A percentile compares a stretch with the other conserved stretches of the same genome.
Evolutionary conservation across 2,329 filamentous ascomycete species (phyloP).

Genomic region (Chrysoporthe puriensis): DNA sequence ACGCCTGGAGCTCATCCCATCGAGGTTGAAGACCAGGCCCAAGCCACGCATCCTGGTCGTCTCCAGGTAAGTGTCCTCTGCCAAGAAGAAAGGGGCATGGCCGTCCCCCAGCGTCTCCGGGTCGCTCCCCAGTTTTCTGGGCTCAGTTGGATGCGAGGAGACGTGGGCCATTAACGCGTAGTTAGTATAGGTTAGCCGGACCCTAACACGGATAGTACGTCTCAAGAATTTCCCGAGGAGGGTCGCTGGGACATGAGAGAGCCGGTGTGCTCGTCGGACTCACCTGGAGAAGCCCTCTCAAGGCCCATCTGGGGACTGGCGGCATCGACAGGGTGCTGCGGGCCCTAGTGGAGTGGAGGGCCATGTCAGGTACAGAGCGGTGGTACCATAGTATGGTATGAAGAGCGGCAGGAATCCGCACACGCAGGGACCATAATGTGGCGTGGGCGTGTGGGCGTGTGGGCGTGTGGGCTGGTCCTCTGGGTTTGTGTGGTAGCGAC

Average conservation of each 20-base stretch:
- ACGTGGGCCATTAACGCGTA: background rate
- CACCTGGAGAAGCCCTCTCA: background rate
- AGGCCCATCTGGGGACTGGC: background rate
- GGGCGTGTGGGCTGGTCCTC: background rate
- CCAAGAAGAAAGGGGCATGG: slow-evolving; percentile 12
- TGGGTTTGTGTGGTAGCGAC: background rate
- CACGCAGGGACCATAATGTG: slow-evolving; percentile 5
- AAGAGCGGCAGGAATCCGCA: background rate
- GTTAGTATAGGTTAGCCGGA: background rate
- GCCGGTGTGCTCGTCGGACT: background rate
- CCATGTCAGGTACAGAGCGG: background rate
- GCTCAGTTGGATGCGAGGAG: background rate
- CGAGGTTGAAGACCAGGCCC: background rate
- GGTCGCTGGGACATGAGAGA: background rate
- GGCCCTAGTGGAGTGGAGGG: background rate
- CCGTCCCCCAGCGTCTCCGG: background rate
- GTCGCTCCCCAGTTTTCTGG: background rate
- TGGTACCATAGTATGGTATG: slow-evolving; percentile 3
- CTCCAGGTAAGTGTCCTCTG: background rate
- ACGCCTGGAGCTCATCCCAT: background rate
- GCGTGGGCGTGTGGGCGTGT: background rate
- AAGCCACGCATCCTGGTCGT: background rate
- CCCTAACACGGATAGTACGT: background rate
- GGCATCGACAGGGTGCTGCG: background rate
- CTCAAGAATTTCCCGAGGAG: slow-evolving; percentile 1